Evolutionary conservation across 768 basidiomycete species (phyloP).

Genomic region (Tephrocybe sp.): DNA sequence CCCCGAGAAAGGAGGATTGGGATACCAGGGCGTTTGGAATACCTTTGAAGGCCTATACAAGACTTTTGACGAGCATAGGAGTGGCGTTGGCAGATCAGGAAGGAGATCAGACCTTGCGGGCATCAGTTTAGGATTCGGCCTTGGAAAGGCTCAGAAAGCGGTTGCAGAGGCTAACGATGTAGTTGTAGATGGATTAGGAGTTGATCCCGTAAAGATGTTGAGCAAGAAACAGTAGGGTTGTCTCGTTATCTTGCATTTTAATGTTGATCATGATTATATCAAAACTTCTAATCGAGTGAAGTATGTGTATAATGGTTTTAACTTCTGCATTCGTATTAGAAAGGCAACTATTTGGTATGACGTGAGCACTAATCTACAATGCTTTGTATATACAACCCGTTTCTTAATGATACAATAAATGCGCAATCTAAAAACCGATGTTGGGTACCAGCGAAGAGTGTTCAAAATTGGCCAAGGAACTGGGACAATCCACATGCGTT

Average conservation of each 20-base stretch:
- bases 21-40: conserved; percentile 57
- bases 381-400: neutral
- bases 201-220: conserved; percentile 28
- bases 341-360: no score
- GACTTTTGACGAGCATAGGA: conserved; percentile 48
- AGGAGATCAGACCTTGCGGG: conserved; percentile 42
- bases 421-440: no score
- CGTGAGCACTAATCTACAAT: neutral
- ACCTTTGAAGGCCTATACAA: conserved; percentile 57
- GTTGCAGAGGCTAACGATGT: conserved; percentile 25
- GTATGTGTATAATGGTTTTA: no score
- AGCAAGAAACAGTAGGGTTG: neutral
- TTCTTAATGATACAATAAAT: no score
- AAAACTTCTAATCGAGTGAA: no score
- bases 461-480: no score
- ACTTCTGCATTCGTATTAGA: no score
- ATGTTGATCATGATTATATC: neutral
- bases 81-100: conserved; percentile 31
- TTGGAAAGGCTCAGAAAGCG: conserved; percentile 24
- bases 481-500: no score
- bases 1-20: conserved; percentile 58
- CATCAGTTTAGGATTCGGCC: conserved; percentile 40
- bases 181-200: conserved; percentile 22
- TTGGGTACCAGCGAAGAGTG: no score
- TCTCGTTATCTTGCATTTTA: neutral